These are phyloP conservation scores for Leccinellum rugosiceps DNA, from an alignment of 768 basidiomycete species.

Conservation along the genomic window DNA sequence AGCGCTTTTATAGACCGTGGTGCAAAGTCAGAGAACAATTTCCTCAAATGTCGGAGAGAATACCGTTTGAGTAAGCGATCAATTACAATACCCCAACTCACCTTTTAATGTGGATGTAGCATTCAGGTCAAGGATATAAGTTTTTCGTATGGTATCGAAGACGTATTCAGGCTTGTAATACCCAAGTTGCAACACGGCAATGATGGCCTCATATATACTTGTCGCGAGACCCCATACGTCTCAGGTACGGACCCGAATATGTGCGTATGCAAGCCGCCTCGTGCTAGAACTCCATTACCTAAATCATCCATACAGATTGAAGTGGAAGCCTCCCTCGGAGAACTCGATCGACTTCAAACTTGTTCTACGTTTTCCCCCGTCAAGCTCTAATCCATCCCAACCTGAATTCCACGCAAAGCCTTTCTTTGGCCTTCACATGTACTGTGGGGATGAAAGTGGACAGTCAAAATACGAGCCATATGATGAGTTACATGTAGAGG, in stretches of 20 bases:
- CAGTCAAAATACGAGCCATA: constrained; percentile 71
- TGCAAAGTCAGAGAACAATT: constrained; percentile 63
- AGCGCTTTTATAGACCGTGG: constrained; percentile 84
- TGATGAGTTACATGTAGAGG: constrained; percentile 80
- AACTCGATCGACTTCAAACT: constrained; percentile 99
- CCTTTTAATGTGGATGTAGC: constrained; percentile 38
- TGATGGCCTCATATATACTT: constrained; percentile 96
- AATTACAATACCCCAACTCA: neutral
- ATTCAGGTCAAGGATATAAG: constrained; percentile 86
- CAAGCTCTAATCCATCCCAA: constrained; percentile 43
- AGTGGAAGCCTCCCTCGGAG: constrained; percentile 98
- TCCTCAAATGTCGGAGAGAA: constrained; percentile 57
- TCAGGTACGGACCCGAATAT: constrained; percentile 86
- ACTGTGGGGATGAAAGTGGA: constrained; percentile 65
- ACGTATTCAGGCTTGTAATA: constrained; percentile 82
- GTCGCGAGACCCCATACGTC: constrained; percentile 77
- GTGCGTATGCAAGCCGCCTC: constrained; percentile 70
- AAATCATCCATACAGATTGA: constrained; percentile 55
- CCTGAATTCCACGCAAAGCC: constrained; percentile 88
- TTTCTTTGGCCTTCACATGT: constrained; percentile 77
- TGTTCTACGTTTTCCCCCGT: constrained; percentile 86
- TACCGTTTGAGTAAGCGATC: constrained; percentile 79
- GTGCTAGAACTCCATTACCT: neutral
- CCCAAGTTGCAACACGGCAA: constrained; percentile 86
- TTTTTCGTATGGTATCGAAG: constrained; percentile 82